Evolutionary conservation across 305 asterid species (phyloP).

Genomic region (Fraxinus velutina): DNA sequence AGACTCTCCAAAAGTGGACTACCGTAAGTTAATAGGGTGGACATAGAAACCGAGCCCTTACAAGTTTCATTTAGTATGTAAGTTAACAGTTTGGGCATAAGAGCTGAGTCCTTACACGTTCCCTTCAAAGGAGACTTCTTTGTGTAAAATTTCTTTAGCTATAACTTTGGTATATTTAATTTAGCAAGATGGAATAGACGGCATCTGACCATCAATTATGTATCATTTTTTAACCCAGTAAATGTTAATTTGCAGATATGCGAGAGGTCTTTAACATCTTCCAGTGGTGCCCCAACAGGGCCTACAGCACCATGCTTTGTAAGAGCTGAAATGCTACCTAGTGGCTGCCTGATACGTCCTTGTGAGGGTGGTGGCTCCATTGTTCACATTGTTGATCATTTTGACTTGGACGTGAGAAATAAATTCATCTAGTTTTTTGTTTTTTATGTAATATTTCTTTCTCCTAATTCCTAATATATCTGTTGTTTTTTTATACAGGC

Average conservation of each 20-base stretch:
- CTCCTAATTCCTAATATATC: background rate
- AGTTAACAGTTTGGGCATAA: background rate
- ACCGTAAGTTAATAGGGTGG: background rate
- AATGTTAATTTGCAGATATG: conserved; percentile 54
- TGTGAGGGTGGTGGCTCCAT: conserved; percentile 98
- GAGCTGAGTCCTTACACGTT: background rate
- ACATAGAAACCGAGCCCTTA: background rate
- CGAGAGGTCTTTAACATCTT: conserved; percentile 77
- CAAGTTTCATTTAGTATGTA: background rate
- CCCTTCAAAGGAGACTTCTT: background rate
- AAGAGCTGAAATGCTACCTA: conserved; percentile 88
- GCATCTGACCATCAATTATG: background rate
- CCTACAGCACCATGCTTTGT: conserved; percentile 72
- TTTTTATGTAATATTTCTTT: background rate
- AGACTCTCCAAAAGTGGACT: background rate
- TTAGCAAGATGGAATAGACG: background rate
- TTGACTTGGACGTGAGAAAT: conserved; percentile 72
- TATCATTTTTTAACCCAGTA: background rate
- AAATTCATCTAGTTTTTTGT: background rate
- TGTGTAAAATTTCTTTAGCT: background rate
- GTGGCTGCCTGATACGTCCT: conserved; percentile 86
- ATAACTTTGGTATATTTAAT: background rate
- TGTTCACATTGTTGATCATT: conserved; percentile 86
- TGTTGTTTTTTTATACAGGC: conserved; percentile 39
- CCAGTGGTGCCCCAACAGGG: conserved; percentile 79